Evolutionary conservation across 2,329 filamentous ascomycete genomes (phyloP), one percentile per base, ranked within the genome.

Genomic region (Aspergillus ruber): DNA sequence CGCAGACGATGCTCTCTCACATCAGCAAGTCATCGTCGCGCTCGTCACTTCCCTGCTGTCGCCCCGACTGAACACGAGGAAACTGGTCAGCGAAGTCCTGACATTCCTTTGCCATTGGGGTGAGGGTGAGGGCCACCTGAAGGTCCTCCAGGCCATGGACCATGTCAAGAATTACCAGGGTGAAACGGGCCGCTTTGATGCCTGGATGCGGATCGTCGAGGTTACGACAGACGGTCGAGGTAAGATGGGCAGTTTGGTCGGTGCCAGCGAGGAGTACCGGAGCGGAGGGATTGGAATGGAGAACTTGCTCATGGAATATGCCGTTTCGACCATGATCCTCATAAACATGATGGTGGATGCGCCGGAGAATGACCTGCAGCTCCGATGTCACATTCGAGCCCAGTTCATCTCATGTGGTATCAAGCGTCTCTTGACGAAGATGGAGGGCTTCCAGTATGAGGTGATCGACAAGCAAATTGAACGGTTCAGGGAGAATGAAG

Each of bases 281-380:
- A 95, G 88, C 61, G 93, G 93, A 55, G 93, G 93, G 55, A 94
- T 96, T 62, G 93, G 93, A 66, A 95, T 97, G 85, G 93, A 98
- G 78, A 97, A 97, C 69, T 76, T 96, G 61, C 79, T 98, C 46
- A 97, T 98, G 93, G 93, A 98, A 78, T 98, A 98, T 64, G 91
- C 90, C 35, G 88, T 97, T 43, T 88, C 91, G 29, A 95, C 90
- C 2, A 80, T 98, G 62, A 90, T 97, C 65, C 78, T 98, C 62
- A 83, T 97, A 76, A 98, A 97, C 73, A 95, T 94, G 85, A 81
- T 97, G 58, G 83, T 98, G 52, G 93, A 97, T 69, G 88, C 90
- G 3, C 86, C 90, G 0, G 87, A 94, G 63, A 81, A 82, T 59
- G 93, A 98, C 63, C 74, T 98, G 56, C 88, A 95, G 70, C 75